Conservation (phyloP, 768 basidiomycete species). For the Russula dissimulans region DNA sequence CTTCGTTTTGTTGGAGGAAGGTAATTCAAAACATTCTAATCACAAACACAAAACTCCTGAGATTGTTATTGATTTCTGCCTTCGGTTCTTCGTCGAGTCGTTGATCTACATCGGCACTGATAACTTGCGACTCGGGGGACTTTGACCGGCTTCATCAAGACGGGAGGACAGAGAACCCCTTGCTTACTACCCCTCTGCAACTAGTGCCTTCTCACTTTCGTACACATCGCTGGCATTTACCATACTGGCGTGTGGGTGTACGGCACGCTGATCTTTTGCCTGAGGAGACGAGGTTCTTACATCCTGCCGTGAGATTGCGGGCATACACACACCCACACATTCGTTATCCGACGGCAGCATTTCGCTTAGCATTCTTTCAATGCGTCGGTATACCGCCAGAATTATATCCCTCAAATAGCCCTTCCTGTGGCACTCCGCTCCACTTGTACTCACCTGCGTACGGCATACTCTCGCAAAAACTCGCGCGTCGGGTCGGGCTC, state of each 20-base stretch:
- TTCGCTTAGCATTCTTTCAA: constrained; percentile 12
- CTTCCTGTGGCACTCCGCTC: not conserved
- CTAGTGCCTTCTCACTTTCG: constrained; percentile 17
- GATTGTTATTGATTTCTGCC: constrained; percentile 4
- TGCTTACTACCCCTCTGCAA: constrained; percentile 8
- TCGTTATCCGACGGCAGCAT: constrained; percentile 14
- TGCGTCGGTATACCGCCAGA: not conserved
- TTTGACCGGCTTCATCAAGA: constrained; percentile 15
- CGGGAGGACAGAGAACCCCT: not conserved
- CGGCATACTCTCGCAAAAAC: not conserved
- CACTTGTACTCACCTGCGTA: not conserved
- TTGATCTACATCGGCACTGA: constrained; percentile 19
- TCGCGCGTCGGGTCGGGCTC: constrained; percentile 6
- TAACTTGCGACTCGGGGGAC: constrained; percentile 9
- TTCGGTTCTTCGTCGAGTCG: constrained; percentile 18
- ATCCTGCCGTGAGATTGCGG: constrained; percentile 13
- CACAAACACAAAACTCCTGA: not conserved
- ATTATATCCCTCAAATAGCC: too few relatives aligned
- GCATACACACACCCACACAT: constrained; percentile 9
- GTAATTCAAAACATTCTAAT: not conserved
- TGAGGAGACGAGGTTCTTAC: not conserved
- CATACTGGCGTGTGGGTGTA: constrained; percentile 14
- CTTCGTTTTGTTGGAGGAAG: not conserved
- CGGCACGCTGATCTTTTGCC: constrained; percentile 19
- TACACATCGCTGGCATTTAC: constrained; percentile 24